Base-by-base conservation (phyloP, 1,284 basidiomycete species). In the Rugosomyces carneus region DNA sequence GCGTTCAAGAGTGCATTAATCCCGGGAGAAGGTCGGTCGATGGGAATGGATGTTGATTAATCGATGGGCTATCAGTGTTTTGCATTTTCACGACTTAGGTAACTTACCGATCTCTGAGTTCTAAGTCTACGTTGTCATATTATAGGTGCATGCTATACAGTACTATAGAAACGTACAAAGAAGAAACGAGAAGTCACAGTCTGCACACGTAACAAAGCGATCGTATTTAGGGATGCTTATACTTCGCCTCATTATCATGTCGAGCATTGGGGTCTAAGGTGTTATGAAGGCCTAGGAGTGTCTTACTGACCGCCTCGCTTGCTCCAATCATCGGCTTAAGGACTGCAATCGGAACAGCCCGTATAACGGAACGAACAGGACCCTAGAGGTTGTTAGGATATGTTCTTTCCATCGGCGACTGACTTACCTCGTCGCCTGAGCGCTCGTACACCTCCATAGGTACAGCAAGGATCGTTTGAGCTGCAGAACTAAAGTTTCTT, bases 401-500 rank as follows among this genome's bases (percentile, higher is more conserved):
- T 16, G 4, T 16, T 34, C 31, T n/a, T 13, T n/a, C 5, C 4
- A n/a, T 8, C 4, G n/a, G n/a, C n/a, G n/a, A 2, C 10, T 46
- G 37, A 68, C 76, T 62, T 57, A 89, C 93, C 75, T 93, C 88
- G 44, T 84, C 87, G 13, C 88, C 88, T 10, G 89, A 87, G 49
- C 87, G 75, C 64, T 99, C 95, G 58, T 98, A 97, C 13, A 97
- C 93, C 64, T 99, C 96, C 93, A 99, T 98, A 0, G 95, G 95
- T 0, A 99, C 92, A 0, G 96, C 95, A 23, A 99, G 76, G 53
- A 99, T 99, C 0, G 96, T 99, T 68, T 99, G 95, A 10, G 95
- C 96, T 2, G 95, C 95, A 24, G 88, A 89, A 53, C 86, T 89
- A 47, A 98, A 64, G 64, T 96, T 96, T 57, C 70, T 81, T 48